Evolutionary conservation across 1,284 basidiomycete genomes (phyloP), one percentile per base, ranked within the genome.

Genomic region (Cystobasidium sp.): DNA sequence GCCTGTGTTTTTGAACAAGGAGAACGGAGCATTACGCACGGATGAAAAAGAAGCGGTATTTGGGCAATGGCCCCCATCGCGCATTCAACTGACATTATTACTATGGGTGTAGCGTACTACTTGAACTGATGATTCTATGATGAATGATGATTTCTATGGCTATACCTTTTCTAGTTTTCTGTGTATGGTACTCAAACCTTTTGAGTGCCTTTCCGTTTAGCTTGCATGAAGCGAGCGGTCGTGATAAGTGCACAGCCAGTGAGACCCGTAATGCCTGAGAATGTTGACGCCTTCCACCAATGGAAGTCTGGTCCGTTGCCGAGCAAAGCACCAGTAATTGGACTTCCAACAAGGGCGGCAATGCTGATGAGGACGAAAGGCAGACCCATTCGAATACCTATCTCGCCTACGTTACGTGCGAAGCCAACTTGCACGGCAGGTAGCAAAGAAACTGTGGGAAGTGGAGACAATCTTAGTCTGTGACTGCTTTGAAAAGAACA

Each of bases 261-360:
- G 18, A 69, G 16, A n/a, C 59, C 49, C 47, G 49, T 61, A 8
- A 62, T 43, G 3, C 65, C 65, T 20, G 37, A 59, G 65, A 74
- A 74, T 6, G 64, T 55, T 6, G 66, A 61, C 20, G 64, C 72
- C 24, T 62, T 74, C 72, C 72, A 74, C 72, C 72, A 74, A 18
- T 49, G 41, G 43, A 66, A 74, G 52, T 72, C 69, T 20, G 72
- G 72, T n/a, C 65, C 72, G n/a, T 61, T 47, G 41, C 72, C 72
- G n/a, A 74, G 18, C 65, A 74, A 22, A 16, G 46, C 55, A 49
- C 72, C 72, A n/a, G 51, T 59, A 6, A 74, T 74, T 7, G 72
- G 72, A 12, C 44, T 68, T 20, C 72, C 63, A 22, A 74, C 49
- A 6, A 74, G 56, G 20, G 64, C 72, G 6, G 51, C 72, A 8